Evolutionary conservation across 176 grass and related monocot genomes (phyloP).

Genomic region (Coix lacrymajobi): DNA sequence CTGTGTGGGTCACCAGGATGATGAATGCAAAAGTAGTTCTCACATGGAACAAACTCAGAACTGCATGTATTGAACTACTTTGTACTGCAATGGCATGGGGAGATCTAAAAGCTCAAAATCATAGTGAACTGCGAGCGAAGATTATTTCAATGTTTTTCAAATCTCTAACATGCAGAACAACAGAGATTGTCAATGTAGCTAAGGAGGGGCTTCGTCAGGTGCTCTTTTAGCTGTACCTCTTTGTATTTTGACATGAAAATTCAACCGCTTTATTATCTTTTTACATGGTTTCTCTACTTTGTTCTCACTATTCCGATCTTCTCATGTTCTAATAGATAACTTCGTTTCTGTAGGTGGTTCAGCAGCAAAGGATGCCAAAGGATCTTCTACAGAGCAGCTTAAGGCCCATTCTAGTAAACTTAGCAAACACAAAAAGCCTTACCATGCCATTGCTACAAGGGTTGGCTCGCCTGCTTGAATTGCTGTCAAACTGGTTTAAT

Average conservation of each 20-base stretch:
- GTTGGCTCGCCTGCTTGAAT: conserved; percentile 91
- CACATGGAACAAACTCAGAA: conserved; percentile 92
- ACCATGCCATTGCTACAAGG: conserved; percentile 98
- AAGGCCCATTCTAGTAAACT: conserved; percentile 95
- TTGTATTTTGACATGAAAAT: conserved; percentile 13
- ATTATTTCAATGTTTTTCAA: conserved; percentile 99
- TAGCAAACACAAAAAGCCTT: conserved; percentile 92
- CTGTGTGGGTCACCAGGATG: conserved; percentile 90
- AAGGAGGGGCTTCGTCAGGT: conserved; percentile 99
- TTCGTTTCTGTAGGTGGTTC: conserved; percentile 68
- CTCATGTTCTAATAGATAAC: neutral
- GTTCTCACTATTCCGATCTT: neutral
- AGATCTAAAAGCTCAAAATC: conserved; percentile 79
- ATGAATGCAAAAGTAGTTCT: conserved; percentile 92
- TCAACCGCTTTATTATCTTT: neutral
- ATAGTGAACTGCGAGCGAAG: conserved; percentile 83
- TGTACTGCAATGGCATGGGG: conserved; percentile 99
- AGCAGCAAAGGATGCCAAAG: conserved; percentile 99
- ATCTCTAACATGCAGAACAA: conserved; percentile 86
- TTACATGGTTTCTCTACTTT: conserved; percentile 1
- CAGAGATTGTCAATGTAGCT: conserved; percentile 93
- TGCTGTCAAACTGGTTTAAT: conserved; percentile 98
- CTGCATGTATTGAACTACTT: conserved; percentile 94
- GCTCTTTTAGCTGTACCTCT: conserved; percentile 1
- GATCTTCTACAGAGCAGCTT: conserved; percentile 96